phyloP scores from a whole-genome alignment of 805 yeast genomes.

The Teunomyces cretensis region DNA sequence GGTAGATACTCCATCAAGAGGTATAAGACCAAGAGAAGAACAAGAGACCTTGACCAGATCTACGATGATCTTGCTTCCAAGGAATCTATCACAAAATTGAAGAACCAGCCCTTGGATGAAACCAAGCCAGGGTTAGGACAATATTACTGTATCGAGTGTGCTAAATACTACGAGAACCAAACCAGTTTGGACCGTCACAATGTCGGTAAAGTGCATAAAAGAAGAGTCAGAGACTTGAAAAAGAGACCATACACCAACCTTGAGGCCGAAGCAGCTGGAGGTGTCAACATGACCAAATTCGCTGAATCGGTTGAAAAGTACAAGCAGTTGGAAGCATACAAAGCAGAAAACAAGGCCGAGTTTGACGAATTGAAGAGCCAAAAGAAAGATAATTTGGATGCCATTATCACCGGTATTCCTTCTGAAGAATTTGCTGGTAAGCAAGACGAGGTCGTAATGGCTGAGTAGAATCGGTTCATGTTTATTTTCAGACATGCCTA shows the following conservation, averaged over 20 bases:
- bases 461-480: neutral
- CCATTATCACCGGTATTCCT: slow-evolving; percentile 14
- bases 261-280: slow-evolving; percentile 91
- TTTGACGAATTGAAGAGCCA: slow-evolving; percentile 33
- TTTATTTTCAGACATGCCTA: neutral
- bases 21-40: slow-evolving; percentile 87
- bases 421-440: slow-evolving; percentile 9
- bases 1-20: slow-evolving; percentile 85
- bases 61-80: slow-evolving; percentile 68
- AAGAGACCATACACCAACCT: slow-evolving; percentile 81
- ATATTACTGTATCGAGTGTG: slow-evolving; percentile 91
- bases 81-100: slow-evolving; percentile 61
- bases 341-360: slow-evolving; percentile 45
- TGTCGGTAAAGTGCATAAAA: slow-evolving; percentile 77
- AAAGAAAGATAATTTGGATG: slow-evolving; percentile 40
- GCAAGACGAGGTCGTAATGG: slow-evolving; percentile 1
- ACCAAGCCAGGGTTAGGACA: slow-evolving; percentile 93
- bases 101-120: slow-evolving; percentile 87
- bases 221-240: slow-evolving; percentile 75
- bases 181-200: slow-evolving; percentile 69
- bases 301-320: slow-evolving; percentile 61
- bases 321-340: slow-evolving; percentile 42
- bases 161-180: slow-evolving; percentile 83
- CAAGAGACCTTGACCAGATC: slow-evolving; percentile 80
- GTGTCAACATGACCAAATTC: slow-evolving; percentile 69